Evolutionary conservation across 495 filamentous ascomycete genomes (phyloP).

Genomic region (Aspergillus homomorphus): DNA sequence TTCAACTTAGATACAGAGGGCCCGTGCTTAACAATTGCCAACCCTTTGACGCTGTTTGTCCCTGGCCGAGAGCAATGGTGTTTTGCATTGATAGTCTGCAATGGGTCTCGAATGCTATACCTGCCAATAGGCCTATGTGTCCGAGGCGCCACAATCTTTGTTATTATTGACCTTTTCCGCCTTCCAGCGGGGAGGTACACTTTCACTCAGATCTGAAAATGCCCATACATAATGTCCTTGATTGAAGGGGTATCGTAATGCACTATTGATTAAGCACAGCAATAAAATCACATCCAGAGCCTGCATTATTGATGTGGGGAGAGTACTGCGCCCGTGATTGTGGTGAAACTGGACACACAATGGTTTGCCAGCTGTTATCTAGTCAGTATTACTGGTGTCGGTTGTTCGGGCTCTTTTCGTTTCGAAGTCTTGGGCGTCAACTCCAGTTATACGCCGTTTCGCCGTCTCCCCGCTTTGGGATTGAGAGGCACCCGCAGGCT

Average conservation of each 20-base stretch:
- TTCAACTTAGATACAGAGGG: no score
- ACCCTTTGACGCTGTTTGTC: no score
- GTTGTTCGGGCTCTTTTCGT: conserved; percentile 32
- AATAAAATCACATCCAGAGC: background rate
- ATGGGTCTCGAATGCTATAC: no score
- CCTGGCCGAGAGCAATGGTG: no score
- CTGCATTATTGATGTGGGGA: background rate
- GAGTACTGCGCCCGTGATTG: background rate
- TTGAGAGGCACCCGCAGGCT: conserved; percentile 41
- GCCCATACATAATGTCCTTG: background rate
- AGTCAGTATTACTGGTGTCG: conserved; percentile 4
- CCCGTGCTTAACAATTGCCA: no score
- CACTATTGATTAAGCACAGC: background rate
- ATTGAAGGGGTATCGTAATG: background rate
- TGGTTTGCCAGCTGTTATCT: background rate
- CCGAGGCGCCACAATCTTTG: background rate
- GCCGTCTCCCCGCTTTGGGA: conserved; percentile 11
- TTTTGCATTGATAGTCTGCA: no score
- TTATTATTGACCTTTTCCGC: background rate
- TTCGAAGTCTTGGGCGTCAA: conserved; percentile 20
- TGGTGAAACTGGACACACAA: background rate
- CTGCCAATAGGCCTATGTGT: background rate
- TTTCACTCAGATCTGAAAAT: background rate
- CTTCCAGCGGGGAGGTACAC: background rate
- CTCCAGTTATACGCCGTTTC: conserved; percentile 33